Evolutionary conservation across 208 protist genomes (phyloP).

Genomic region (Trichomonas tenax): DNA sequence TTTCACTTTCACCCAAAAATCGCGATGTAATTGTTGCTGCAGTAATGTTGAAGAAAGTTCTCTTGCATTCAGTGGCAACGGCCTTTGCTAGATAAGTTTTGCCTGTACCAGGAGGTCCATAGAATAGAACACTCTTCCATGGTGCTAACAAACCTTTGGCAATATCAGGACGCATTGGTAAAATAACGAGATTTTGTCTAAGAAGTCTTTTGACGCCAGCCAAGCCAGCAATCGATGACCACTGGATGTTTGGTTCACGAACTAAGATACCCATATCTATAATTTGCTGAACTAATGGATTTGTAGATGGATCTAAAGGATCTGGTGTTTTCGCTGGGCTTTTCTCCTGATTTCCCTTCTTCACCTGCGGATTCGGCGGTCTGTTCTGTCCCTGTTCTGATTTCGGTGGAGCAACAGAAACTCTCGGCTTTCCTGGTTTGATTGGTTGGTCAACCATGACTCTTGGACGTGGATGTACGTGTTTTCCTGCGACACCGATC

Average conservation of each 20-base stretch:
- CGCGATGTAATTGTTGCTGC: slow-evolving; percentile 59
- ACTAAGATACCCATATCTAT: background rate
- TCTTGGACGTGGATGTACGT: background rate
- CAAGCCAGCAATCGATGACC: background rate
- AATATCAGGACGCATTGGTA: slow-evolving; percentile 46
- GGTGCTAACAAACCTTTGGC: slow-evolving; percentile 33
- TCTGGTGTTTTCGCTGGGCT: background rate
- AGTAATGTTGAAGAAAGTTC: slow-evolving; percentile 59
- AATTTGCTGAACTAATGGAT: background rate
- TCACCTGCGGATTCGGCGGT: background rate
- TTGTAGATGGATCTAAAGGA: background rate
- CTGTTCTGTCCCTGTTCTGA: background rate
- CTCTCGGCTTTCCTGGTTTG: background rate
- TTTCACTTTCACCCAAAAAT: slow-evolving; percentile 56
- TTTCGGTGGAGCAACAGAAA: background rate
- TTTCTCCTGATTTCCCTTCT: background rate
- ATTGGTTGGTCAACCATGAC: background rate
- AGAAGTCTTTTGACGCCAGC: slow-evolving; percentile 43
- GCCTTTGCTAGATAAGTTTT: slow-evolving; percentile 59
- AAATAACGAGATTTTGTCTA: slow-evolving; percentile 44
- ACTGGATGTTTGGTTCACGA: background rate
- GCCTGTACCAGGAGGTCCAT: slow-evolving; percentile 34
- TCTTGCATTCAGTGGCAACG: slow-evolving; percentile 50
- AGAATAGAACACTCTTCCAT: slow-evolving; percentile 32
- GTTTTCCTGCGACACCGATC: background rate